Conservation (phyloP, 2,329 filamentous ascomycete genomes). For the Clonostachys solani region DNA sequence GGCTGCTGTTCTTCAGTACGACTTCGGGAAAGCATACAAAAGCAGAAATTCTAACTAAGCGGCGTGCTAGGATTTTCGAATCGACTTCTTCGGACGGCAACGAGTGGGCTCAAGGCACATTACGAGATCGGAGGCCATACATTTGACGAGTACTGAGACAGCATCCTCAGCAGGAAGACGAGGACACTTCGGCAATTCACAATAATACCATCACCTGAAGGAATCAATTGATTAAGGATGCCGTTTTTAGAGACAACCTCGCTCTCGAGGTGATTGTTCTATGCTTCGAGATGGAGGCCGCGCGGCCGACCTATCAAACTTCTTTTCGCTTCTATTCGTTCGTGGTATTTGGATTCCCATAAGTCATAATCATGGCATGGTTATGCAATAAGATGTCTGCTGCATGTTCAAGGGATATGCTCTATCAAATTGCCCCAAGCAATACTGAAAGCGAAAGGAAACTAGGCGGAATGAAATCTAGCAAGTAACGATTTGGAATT, state of each 20-base stretch:
- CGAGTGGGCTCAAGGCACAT: not conserved
- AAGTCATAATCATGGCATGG: constrained; percentile 18
- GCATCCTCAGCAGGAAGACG: no score
- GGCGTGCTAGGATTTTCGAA: not conserved
- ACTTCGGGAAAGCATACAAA: constrained; percentile 4
- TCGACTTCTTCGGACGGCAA: not conserved
- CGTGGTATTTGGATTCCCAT: constrained; percentile 23
- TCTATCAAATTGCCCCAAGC: not conserved
- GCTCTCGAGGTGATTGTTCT: not conserved
- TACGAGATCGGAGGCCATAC: not conserved
- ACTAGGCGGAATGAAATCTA: not conserved
- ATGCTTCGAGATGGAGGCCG: constrained; percentile 4
- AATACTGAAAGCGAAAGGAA: not conserved
- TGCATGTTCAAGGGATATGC: constrained; percentile 13
- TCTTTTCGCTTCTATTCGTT: constrained; percentile 14
- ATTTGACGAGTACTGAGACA: not conserved
- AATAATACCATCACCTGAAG: constrained; percentile 6
- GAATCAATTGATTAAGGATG: constrained; percentile 3
- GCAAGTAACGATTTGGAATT: no score
- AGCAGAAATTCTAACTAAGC: not conserved
- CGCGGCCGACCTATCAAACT: constrained; percentile 5
- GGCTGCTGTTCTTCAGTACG: constrained; percentile 3
- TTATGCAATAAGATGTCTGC: constrained; percentile 15
- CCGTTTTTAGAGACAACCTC: not conserved
- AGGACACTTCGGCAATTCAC: not conserved